Evolutionary conservation across 352 stramenopile species (phyloP), one percentile per base, ranked within the genome.

Genomic region (Thalassiosira allenii): DNA sequence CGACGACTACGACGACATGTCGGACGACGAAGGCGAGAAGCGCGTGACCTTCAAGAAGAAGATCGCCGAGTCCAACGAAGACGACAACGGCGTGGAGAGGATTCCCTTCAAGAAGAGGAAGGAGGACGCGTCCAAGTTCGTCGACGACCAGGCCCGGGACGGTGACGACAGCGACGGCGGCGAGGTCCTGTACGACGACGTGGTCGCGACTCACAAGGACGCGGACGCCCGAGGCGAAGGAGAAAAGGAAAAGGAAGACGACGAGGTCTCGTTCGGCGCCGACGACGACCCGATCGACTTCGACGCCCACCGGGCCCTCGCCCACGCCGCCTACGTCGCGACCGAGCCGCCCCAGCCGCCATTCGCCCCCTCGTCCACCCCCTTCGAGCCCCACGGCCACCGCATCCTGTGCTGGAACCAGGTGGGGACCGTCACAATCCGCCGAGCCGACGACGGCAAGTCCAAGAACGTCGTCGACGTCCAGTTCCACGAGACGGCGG

Each of bases 321-420:
- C 33, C 34, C 25, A 57, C 57, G 51, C 23, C 27, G 27, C 47
- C 64, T 74, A 56, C n/a, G 53, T 20, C 41, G 5, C 22, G 23
- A 32, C 51, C 33, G 22, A 11, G n/a, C 40, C 57, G 58, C 68
- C 69, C 17, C 89, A 94, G 71, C 43, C 83, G 22, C 52, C 89
- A 17, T 94, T 94, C 78, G 79, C 82, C 11, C 83, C 86, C 14
- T 92, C 87, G 11, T 84, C 85, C 6, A 93, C 87, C 2, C 83
- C 87, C 12, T 44, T 93, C 4, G 81, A n/a, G n/a, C n/a, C 75
- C 20, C 57, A 89, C 14, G 27, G 78, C 47, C 75, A 81, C 33
- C 83, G 89, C 22, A 91, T 93, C 52, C 43, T 94, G 6, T 92
- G 87, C 58, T 94, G 89, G 89, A 94, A 94, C 76, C 86, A 93